phyloP scores from a whole-genome alignment of 768 basidiomycete genomes.

The Punctularia strigosozonata region DNA sequence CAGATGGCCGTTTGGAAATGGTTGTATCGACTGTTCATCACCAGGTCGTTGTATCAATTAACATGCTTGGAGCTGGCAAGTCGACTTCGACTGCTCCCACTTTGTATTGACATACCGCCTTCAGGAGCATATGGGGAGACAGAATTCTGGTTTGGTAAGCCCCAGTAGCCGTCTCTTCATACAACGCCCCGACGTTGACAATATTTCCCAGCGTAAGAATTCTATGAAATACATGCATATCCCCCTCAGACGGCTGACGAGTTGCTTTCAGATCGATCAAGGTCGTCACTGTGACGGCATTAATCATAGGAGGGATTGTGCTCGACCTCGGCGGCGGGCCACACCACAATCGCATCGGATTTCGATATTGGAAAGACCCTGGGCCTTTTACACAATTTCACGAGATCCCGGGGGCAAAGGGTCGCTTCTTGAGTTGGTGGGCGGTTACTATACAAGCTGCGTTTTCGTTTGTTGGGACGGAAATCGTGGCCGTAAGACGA shows the following conservation, averaged over 20 bases:
- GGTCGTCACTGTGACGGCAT: slow-evolving; percentile 32
- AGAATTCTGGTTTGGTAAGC: too few species aligned
- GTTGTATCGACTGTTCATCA: slow-evolving; percentile 4
- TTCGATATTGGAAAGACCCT: slow-evolving; percentile 38
- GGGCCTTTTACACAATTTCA: slow-evolving; percentile 42
- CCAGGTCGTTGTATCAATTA: slow-evolving; percentile 74
- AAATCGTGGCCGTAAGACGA: slow-evolving; percentile 29
- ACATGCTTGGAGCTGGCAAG: slow-evolving; percentile 56
- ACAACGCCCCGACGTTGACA: too few species aligned
- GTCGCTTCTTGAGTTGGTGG: slow-evolving; percentile 40
- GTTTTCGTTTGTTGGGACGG: slow-evolving; percentile 50
- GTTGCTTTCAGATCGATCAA: slow-evolving; percentile 44
- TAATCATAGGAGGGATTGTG: slow-evolving; percentile 36
- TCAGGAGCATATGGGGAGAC: too few species aligned
- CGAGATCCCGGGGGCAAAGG: slow-evolving; percentile 28
- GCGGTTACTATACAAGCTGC: slow-evolving; percentile 46
- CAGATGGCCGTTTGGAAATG: neutral
- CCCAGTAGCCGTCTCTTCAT: too few species aligned
- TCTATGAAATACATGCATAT: too few species aligned
- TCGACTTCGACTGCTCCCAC: too few species aligned
- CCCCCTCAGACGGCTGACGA: too few species aligned
- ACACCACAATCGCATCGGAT: slow-evolving; percentile 37
- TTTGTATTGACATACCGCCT: too few species aligned
- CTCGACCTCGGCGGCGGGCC: slow-evolving; percentile 49
- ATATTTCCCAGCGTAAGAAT: too few species aligned